Evolutionary conservation across 179 eudicot genomes (phyloP).

Genomic region (Sideroxylon spinosum): DNA sequence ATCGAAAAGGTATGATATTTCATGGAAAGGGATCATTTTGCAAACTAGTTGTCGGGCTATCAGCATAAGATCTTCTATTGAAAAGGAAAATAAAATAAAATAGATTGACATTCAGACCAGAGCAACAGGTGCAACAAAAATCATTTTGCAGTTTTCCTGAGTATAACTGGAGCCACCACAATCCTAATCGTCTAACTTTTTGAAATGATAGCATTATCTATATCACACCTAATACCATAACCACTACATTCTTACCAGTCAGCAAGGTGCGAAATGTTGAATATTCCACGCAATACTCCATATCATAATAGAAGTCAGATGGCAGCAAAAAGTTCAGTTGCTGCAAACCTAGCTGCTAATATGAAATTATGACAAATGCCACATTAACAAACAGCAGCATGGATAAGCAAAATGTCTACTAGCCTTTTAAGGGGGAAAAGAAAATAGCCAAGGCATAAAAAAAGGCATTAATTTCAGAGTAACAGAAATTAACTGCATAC

Average conservation of each 20-base stretch:
- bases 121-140: background rate
- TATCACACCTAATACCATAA: background rate
- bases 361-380: background rate
- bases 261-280: slow-evolving; percentile 67
- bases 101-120: background rate
- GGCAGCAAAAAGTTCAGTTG: slow-evolving; percentile 33
- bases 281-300: slow-evolving; percentile 85
- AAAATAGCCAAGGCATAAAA: background rate
- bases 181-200: background rate
- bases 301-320: slow-evolving; percentile 76
- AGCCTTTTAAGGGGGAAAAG: slow-evolving; percentile 6
- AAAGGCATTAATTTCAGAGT: background rate
- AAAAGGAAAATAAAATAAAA: background rate
- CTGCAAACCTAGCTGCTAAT: slow-evolving; percentile 52
- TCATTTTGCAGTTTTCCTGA: background rate
- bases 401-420: background rate
- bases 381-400: background rate
- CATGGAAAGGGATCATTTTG: background rate
- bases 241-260: slow-evolving; percentile 39
- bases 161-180: background rate
- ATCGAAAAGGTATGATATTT: background rate
- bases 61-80: background rate
- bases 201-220: background rate
- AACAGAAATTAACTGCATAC: slow-evolving; percentile 36
- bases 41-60: background rate